Evolutionary conservation across 2,329 filamentous ascomycete genomes (phyloP).

Genomic region (Remersonia thermophila): DNA sequence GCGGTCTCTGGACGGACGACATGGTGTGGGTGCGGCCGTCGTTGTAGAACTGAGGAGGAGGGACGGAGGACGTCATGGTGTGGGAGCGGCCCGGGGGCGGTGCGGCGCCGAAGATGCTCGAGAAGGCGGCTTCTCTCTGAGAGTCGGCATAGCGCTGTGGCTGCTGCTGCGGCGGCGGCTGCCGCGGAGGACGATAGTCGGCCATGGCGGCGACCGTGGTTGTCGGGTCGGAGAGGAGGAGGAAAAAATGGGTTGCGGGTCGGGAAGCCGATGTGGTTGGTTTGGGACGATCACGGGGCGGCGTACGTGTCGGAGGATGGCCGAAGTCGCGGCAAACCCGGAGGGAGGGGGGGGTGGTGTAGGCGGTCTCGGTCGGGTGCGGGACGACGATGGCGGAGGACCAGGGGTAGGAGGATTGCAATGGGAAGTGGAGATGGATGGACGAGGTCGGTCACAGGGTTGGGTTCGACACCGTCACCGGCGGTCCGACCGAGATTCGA

Average conservation of each 20-base stretch:
- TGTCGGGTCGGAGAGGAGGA: constrained; percentile 9
- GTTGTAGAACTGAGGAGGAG: constrained; percentile 36
- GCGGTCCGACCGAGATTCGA: neutral
- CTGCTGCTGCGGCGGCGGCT: constrained; percentile 26
- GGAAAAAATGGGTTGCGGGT: neutral
- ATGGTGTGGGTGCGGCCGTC: constrained; percentile 69
- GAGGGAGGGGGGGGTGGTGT: no score
- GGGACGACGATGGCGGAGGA: neutral
- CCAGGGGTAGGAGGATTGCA: constrained; percentile 9
- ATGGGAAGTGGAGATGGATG: constrained; percentile 15
- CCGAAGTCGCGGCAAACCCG: constrained; percentile 4
- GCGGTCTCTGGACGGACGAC: constrained; percentile 51
- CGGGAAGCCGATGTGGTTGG: constrained; percentile 1
- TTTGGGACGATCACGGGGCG: constrained; percentile 1
- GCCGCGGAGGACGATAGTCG: constrained; percentile 37
- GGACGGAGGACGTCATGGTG: constrained; percentile 77
- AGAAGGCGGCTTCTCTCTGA: constrained; percentile 89
- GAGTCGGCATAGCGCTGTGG: constrained; percentile 35
- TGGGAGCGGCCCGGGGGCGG: constrained; percentile 83
- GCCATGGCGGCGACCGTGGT: constrained; percentile 36
- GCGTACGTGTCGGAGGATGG: no score
- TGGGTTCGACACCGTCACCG: constrained; percentile 10
- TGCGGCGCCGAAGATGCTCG: constrained; percentile 83
- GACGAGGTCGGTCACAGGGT: constrained; percentile 13
- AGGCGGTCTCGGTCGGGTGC: neutral